Evolutionary conservation across 495 filamentous ascomycete species (phyloP), one percentile per base, ranked within the genome.

Genomic region (Hypoxylon lenormandii): DNA sequence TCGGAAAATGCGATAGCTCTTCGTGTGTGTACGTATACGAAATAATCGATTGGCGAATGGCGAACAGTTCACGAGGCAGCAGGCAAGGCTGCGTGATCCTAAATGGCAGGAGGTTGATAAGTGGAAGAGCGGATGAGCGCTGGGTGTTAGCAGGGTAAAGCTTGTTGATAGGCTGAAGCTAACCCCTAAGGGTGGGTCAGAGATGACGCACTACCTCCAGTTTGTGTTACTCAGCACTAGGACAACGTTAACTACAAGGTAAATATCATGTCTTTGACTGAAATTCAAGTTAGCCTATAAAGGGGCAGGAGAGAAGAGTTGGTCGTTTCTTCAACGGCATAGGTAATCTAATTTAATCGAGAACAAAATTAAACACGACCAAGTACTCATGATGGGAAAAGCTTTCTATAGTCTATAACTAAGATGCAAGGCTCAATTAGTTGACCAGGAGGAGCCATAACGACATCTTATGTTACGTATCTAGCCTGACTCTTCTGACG

Each of bases 381-480:
- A n/a, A n/a, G n/a, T n/a, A n/a, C 52, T 56, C 12, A 33, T 64
- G 33, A 45, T 28, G 50, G 36, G 37, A 59, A 60, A 56, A 43
- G 26, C 13, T 48, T 54, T 62, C 45, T 33, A 28, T 55, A 59
- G 48, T 63, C 23, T 11, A 54, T 63, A 71, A 50, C 38, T 4
- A 36, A 71, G 62, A 71, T 54, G 52, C 19, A 45, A 36, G 53
- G 56, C 37, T 26, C 26, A 38, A 13, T 28, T 18, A 13, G 46
- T 48, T 67, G 19, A 52, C 54, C 22, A 47, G 23, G 33, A 49
- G 33, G 28, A 60, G 21, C 60, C 63, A 28, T 51, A 69, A 16
- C 56, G 55, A 69, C 59, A 72, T 61, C 59, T 45, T 60, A 55
- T 57, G 54, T 50, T 49, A 68, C 47, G 59, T 67, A 67, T 52